A percentile compares a stretch with the other conserved stretches of the same genome.
Evolutionary conservation across 148 eudicot species (phyloP).

Genomic region (Cornus controversa): DNA sequence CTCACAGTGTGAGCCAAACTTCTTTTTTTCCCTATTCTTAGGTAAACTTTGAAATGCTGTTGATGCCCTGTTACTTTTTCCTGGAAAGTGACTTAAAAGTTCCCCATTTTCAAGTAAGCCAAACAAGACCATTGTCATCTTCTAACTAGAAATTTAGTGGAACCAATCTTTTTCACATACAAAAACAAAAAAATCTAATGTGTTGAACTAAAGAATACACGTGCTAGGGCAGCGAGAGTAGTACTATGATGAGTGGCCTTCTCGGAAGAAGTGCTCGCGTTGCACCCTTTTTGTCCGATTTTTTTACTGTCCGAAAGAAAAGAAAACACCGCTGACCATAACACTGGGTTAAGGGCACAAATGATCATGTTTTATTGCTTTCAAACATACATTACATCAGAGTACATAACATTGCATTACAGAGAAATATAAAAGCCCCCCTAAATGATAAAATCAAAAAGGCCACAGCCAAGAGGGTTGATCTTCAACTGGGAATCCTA

Average conservation of each 20-base stretch:
- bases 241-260: no score
- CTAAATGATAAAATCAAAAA: conserved; percentile 15
- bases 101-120: neutral
- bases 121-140: neutral
- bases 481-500: conserved; percentile 39
- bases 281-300: no score
- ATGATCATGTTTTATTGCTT: conserved; percentile 2
- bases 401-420: neutral
- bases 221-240: no score
- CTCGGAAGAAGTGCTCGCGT: no score
- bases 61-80: neutral
- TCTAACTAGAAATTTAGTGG: neutral
- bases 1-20: neutral
- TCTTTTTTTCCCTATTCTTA: no score
- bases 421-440: neutral
- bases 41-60: no score
- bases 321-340: no score
- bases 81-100: neutral
- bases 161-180: neutral
- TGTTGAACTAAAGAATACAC: neutral
- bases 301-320: no score
- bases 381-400: conserved; percentile 19
- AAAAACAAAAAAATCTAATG: neutral
- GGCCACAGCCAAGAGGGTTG: conserved; percentile 58
- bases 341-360: neutral